Evolutionary conservation across 768 basidiomycete species (phyloP), one percentile per base, ranked within the genome.

Genomic region (Mycena kentingensis): DNA sequence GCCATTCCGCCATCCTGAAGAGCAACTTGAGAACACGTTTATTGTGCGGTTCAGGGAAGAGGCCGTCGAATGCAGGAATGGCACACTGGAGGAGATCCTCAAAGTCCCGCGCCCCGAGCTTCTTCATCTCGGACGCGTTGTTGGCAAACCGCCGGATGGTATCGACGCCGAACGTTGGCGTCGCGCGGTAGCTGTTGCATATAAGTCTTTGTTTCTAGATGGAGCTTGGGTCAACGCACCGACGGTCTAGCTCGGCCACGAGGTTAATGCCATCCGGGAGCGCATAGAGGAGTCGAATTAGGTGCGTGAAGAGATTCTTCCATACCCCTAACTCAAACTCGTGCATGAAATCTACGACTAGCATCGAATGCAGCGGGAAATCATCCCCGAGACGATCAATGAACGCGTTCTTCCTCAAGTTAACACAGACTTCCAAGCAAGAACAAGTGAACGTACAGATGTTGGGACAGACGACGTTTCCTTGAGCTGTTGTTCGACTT

Each of bases 261-360:
- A 8, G 10, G 13, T 39, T 32, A 3, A 37, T 32, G 0, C 37
- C 37, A n/a, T 16, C 36, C 2, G 44, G 31, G 8, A 43, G 3
- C 8, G 55, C 45, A 22, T 52, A 44, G 19, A 56, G 36, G 1
- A 56, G 44, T 1, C 52, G 52, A 16, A 54, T 49, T 1, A 49
- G 2, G 31, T 54, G 52, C 2, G 37, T 54, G 21, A 48, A 70
- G 0, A 73, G 22, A 0, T 58, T 18, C 46, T 74, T 75, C 71
- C 71, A 75, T 1, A 72, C 68, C 7, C 76, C 75, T 0, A 73
- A 60, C 43, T 76, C 74, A 59, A 75, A 67, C 47, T 77, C 71
- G 54, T 73, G 71, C 49, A 73, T 51, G 18, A 70, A 52, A 52
- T 77, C 71, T 7, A 69, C 64, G 2, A 65, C 69, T 8, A 73